These are phyloP conservation scores for Lepiota brunneoincarnata DNA, from an alignment of 768 basidiomycete species.

Conservation along the genomic window DNA sequence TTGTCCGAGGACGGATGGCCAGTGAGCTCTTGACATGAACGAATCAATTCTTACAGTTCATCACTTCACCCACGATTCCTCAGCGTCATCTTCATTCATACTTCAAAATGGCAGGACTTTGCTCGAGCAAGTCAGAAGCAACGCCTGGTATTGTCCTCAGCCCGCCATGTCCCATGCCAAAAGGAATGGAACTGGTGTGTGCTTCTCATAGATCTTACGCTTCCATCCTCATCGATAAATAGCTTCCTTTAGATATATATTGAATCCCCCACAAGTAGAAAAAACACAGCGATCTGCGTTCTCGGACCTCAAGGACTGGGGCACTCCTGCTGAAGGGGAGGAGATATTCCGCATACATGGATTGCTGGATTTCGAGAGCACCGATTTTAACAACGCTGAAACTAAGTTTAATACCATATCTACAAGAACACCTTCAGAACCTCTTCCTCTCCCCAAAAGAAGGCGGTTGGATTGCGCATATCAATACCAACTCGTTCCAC, in stretches of 20 bases:
- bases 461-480: neutral
- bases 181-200: neutral
- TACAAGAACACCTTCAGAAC: neutral
- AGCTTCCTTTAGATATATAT: neutral
- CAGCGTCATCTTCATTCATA: neutral
- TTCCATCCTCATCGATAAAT: neutral
- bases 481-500: slow-evolving; percentile 2
- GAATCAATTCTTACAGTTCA: neutral
- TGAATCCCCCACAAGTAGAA: neutral
- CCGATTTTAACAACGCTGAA: neutral
- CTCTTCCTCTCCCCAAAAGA: neutral
- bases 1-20: no score
- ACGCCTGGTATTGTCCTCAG: neutral
- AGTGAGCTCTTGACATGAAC: neutral
- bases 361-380: slow-evolving; percentile 4
- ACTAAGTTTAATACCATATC: neutral
- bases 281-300: neutral
- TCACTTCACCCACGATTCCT: neutral
- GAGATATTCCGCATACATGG: neutral
- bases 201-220: no score
- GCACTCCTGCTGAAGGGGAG: neutral
- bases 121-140: neutral
- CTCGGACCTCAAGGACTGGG: slow-evolving; percentile 7
- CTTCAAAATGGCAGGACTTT: neutral
- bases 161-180: neutral